Evolutionary conservation across 2,329 filamentous ascomycete species (phyloP).

Genomic region (Neopestalotiopsis clavispora): DNA sequence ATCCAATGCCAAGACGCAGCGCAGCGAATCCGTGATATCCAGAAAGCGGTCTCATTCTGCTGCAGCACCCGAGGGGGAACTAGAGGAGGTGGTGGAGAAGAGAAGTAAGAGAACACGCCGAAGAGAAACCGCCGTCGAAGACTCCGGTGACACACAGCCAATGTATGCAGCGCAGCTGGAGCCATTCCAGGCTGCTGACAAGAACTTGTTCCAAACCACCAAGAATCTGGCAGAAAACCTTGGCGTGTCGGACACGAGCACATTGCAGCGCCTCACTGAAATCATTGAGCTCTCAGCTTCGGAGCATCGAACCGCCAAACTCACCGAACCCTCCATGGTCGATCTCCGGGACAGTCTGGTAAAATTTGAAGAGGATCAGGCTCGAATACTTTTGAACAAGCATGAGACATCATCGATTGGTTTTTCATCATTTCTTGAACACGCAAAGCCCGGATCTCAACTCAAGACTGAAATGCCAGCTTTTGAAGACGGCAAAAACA

Average conservation of each 20-base stretch:
- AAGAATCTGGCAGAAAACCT: conserved; percentile 61
- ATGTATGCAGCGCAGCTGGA: conserved; percentile 60
- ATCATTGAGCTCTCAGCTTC: conserved; percentile 56
- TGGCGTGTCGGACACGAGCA: conserved; percentile 55
- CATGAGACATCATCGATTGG: conserved; percentile 57
- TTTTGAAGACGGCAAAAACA: conserved; percentile 58
- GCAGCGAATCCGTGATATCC: conserved; percentile 46
- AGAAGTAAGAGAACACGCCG: conserved; percentile 69
- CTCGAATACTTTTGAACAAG: conserved; percentile 57
- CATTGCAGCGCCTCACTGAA: conserved; percentile 51
- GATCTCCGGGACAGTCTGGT: conserved; percentile 56
- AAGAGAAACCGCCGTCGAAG: conserved; percentile 61
- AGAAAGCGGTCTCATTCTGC: conserved; percentile 68
- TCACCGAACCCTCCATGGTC: conserved; percentile 50
- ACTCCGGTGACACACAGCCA: conserved; percentile 56
- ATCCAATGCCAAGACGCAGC: conserved; percentile 38
- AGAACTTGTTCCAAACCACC: conserved; percentile 59
- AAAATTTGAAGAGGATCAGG: conserved; percentile 58
- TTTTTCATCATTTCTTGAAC: conserved; percentile 66
- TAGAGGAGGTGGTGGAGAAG: conserved; percentile 64
- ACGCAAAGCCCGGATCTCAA: conserved; percentile 61
- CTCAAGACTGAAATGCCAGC: conserved; percentile 49
- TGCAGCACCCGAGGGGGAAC: conserved; percentile 60
- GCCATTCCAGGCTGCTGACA: conserved; percentile 61
- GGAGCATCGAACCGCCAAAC: conserved; percentile 55